These are phyloP conservation scores for Dothiorella sarmentorum DNA, from an alignment of 2,329 filamentous ascomycete species.

Conservation along the genomic window DNA sequence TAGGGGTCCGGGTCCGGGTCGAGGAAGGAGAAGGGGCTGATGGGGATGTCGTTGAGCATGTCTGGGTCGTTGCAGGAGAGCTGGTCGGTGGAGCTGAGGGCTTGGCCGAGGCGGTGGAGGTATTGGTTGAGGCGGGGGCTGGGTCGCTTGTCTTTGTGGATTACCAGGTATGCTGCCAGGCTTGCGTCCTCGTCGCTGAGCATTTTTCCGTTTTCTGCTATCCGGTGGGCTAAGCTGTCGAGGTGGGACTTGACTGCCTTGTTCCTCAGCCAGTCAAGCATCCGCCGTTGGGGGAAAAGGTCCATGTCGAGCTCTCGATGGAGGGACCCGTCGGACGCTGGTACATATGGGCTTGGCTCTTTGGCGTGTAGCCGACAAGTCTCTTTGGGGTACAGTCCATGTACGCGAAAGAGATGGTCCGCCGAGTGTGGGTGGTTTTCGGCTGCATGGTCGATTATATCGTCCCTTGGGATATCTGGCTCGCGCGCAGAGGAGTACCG, in stretches of 20 bases:
- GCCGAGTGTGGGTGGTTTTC: constrained; percentile 29
- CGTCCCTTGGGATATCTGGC: neutral
- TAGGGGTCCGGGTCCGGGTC: neutral
- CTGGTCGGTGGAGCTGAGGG: neutral
- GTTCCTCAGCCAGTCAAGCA: neutral
- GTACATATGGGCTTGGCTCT: no score
- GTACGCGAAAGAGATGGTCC: constrained; percentile 27
- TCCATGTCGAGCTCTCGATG: neutral
- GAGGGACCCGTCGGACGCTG: no score
- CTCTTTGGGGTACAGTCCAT: no score
- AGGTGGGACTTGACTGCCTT: neutral
- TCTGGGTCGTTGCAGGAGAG: neutral
- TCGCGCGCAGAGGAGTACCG: constrained; percentile 20
- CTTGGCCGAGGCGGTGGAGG: neutral
- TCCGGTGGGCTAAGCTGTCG: neutral
- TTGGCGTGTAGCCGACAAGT: no score
- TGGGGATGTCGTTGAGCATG: neutral
- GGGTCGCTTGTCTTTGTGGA: neutral
- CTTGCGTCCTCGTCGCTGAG: neutral
- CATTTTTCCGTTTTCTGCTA: neutral
- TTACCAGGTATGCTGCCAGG: neutral
- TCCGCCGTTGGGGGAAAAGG: neutral
- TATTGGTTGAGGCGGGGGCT: neutral
- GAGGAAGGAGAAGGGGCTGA: constrained; percentile 5
- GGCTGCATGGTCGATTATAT: neutral